Conservation (phyloP, 768 basidiomycete species). For the Phaeotremella fagi region DNA sequence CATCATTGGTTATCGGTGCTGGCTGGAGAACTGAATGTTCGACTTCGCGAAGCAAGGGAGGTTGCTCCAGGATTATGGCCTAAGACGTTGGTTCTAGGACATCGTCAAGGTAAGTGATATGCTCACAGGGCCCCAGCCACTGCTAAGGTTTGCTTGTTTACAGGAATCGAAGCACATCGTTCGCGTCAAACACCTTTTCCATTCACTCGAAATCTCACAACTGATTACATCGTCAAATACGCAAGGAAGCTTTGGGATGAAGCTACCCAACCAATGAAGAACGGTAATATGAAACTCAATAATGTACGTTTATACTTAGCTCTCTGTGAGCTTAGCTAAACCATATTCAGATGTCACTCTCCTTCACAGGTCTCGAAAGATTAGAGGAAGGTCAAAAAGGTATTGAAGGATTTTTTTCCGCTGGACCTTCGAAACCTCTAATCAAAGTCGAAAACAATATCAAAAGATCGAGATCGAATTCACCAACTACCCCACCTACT, state of each 20-base stretch:
- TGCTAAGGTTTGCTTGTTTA: not conserved
- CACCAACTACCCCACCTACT: constrained; percentile 3
- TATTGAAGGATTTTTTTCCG: constrained; percentile 79
- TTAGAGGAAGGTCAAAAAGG: constrained; percentile 65
- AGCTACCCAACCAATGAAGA: constrained; percentile 58
- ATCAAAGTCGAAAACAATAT: not conserved
- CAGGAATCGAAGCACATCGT: constrained; percentile 62
- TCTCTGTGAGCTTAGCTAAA: too few species aligned
- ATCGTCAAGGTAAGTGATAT: constrained; percentile 59
- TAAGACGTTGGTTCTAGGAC: constrained; percentile 76
- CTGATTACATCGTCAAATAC: constrained; percentile 68
- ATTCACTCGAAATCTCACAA: constrained; percentile 66
- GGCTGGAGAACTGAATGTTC: constrained; percentile 79
- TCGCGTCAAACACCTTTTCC: constrained; percentile 88
- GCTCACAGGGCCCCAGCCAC: not conserved
- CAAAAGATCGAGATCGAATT: constrained; percentile 22
- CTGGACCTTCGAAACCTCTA: constrained; percentile 24
- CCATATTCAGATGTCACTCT: constrained; percentile 40
- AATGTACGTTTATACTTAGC: constrained; percentile 58
- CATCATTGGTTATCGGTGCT: constrained; percentile 87
- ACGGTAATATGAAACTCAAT: constrained; percentile 59
- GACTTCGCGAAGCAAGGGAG: constrained; percentile 76
- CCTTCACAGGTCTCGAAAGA: constrained; percentile 40
- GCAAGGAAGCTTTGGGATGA: constrained; percentile 84
- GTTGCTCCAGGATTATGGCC: constrained; percentile 77